A percentile compares a stretch with the other conserved stretches of the same genome.
Conservation (phyloP, 495 filamentous ascomycete species). For the Penicillium bovifimosum region DNA sequence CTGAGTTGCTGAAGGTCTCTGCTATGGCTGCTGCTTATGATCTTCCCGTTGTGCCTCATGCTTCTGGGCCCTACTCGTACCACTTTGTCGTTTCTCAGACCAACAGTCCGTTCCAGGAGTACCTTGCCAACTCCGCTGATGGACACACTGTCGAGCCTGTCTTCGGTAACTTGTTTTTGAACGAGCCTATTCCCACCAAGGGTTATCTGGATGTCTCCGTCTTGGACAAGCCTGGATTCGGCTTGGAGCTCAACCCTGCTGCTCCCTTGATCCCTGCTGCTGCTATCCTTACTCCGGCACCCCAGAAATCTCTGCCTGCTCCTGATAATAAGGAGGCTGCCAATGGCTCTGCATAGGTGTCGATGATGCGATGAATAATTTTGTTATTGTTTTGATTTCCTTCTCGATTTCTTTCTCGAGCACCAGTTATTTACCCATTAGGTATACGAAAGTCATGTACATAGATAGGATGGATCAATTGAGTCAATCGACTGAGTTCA, state of each 20-base stretch:
- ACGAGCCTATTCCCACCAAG: constrained; percentile 81
- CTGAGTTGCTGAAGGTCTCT: constrained; percentile 82
- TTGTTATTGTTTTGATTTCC: constrained; percentile 1
- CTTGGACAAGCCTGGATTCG: constrained; percentile 87
- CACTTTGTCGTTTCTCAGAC: constrained; percentile 88
- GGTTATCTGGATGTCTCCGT: constrained; percentile 73
- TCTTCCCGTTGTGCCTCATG: constrained; percentile 89
- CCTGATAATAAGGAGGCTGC: constrained; percentile 31
- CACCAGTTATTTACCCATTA: constrained; percentile 2
- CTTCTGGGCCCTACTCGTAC: constrained; percentile 87
- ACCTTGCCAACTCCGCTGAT: constrained; percentile 85
- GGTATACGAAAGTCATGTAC: constrained; percentile 2
- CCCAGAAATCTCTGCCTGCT: constrained; percentile 49
- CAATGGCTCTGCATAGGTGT: constrained; percentile 17
- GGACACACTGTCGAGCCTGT: constrained; percentile 84
- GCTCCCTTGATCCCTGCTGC: constrained; percentile 72
- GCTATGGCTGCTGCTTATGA: constrained; percentile 89
- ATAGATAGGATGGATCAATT: constrained; percentile 4
- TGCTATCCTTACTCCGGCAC: constrained; percentile 66
- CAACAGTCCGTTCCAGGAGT: constrained; percentile 91
- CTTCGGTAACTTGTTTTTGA: constrained; percentile 83
- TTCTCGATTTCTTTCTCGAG: not conserved
- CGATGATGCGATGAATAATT: not conserved
- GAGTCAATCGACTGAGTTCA: constrained; percentile 16
- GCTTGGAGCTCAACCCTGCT: constrained; percentile 74